Evolutionary conservation across 768 basidiomycete genomes (phyloP).

Genomic region (Suillus placidus): DNA sequence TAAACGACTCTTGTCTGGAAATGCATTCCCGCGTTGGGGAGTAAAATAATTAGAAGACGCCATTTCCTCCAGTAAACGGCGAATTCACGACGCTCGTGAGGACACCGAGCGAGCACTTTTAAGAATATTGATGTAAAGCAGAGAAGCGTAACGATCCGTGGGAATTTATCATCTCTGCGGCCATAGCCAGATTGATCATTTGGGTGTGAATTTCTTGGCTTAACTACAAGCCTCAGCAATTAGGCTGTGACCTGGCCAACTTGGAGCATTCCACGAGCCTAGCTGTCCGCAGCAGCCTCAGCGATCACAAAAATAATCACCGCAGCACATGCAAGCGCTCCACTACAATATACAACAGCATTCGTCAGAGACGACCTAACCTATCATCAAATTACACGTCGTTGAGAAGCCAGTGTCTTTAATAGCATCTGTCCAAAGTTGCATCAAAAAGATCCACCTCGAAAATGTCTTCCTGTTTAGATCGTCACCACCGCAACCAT

Average conservation of each 20-base stretch:
- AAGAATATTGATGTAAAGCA: conserved; percentile 14
- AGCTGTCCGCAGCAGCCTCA: background rate
- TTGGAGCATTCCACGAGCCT: too few relatives aligned
- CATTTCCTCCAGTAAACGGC: conserved; percentile 34
- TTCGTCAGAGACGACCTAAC: background rate
- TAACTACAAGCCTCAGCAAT: too few relatives aligned
- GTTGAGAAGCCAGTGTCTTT: background rate
- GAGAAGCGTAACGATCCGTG: conserved; percentile 3
- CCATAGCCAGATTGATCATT: background rate
- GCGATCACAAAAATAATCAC: conserved; percentile 1
- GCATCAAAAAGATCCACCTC: background rate
- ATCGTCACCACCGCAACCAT: conserved; percentile 41
- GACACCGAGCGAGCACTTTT: conserved; percentile 24
- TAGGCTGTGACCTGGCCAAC: too few relatives aligned
- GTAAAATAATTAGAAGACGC: conserved; percentile 53
- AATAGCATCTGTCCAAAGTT: background rate
- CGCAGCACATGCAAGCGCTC: background rate
- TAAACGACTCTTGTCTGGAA: conserved; percentile 44
- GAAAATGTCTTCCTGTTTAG: background rate
- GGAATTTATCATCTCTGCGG: background rate
- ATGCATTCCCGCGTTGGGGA: conserved; percentile 49
- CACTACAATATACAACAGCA: background rate
- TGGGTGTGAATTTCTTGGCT: background rate
- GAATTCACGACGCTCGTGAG: conserved; percentile 22
- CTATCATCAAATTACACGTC: background rate